Conservation (phyloP, 345 rosid species). For the Populus nigra region DNA sequence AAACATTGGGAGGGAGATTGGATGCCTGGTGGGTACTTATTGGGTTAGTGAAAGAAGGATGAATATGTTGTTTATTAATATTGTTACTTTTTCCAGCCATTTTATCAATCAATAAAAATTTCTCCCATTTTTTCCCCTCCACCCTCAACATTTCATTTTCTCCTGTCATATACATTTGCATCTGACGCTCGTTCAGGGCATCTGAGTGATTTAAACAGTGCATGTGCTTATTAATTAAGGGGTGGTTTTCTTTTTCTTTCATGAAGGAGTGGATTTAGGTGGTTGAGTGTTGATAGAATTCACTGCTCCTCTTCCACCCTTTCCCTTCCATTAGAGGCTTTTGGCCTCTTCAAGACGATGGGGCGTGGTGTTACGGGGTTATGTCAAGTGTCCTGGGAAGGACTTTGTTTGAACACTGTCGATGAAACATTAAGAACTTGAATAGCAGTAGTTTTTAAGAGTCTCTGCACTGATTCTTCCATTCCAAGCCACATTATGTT, state of each 20-base stretch:
- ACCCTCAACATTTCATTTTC: not conserved
- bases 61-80: constrained; percentile 40
- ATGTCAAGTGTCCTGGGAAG: no score
- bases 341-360: constrained; percentile 1
- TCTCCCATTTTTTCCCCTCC: constrained; percentile 24
- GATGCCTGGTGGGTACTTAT: constrained; percentile 48
- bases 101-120: constrained; percentile 46
- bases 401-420: no score
- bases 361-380: no score
- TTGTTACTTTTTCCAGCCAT: constrained; percentile 42
- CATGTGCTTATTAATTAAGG: constrained; percentile 29
- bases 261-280: constrained; percentile 23
- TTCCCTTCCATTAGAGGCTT: not conserved
- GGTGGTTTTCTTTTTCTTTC: constrained; percentile 18
- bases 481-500: not conserved
- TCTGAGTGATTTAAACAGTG: constrained; percentile 12
- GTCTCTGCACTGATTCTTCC: no score
- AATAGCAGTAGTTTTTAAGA: no score
- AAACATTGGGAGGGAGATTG: constrained; percentile 42
- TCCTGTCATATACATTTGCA: not conserved
- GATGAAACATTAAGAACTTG: no score
- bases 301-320: constrained; percentile 10
- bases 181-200: not conserved
- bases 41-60: constrained; percentile 48
- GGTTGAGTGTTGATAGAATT: constrained; percentile 28